A percentile compares a stretch with the other conserved stretches of the same genome.
These are phyloP conservation scores for Pseudocercospora fijiensis DNA, from an alignment of 2,329 filamentous ascomycete genomes.

Conservation along the genomic window DNA sequence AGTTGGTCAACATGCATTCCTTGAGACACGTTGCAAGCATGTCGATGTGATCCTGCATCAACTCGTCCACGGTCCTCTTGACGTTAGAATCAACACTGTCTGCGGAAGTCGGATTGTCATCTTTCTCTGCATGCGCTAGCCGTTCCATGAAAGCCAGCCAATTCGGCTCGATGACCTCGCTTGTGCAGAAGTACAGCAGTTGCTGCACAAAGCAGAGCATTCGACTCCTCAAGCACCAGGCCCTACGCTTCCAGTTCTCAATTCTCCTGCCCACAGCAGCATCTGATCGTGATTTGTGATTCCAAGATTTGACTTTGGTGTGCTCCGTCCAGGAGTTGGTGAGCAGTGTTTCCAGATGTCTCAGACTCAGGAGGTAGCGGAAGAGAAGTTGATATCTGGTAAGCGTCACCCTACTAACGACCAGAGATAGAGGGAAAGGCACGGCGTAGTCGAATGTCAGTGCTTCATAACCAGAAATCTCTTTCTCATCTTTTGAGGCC, in stretches of 20 bases:
- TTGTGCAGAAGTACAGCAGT: conserved; percentile 91
- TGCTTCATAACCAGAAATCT: conserved; percentile 86
- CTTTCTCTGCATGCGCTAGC: conserved; percentile 60
- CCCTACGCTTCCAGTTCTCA: conserved; percentile 88
- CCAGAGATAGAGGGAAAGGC: conserved; percentile 90
- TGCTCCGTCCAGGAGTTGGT: conserved; percentile 89
- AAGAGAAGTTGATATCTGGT: conserved; percentile 95
- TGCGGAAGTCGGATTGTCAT: conserved; percentile 29
- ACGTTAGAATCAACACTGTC: conserved; percentile 42
- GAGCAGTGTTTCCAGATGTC: conserved; percentile 83
- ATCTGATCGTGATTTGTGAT: conserved; percentile 56
- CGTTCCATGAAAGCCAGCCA: conserved; percentile 93
- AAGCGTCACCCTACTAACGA: conserved; percentile 95
- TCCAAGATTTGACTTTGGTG: conserved; percentile 77
- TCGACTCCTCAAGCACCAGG: conserved; percentile 85
- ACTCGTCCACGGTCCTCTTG: conserved; percentile 83
- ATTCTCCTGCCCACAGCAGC: conserved; percentile 62
- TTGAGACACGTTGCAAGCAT: conserved; percentile 97
- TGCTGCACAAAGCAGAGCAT: conserved; percentile 99
- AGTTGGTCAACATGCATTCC: conserved; percentile 98
- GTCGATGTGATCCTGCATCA: conserved; percentile 99
- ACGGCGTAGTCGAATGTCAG: conserved; percentile 92
- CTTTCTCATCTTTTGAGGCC: conserved; percentile 71
- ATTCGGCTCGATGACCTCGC: conserved; percentile 96
- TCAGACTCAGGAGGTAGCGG: conserved; percentile 84